These are phyloP conservation scores for Xylariales sp. DNA, from an alignment of 2,329 filamentous ascomycete species.

Conservation along the genomic window DNA sequence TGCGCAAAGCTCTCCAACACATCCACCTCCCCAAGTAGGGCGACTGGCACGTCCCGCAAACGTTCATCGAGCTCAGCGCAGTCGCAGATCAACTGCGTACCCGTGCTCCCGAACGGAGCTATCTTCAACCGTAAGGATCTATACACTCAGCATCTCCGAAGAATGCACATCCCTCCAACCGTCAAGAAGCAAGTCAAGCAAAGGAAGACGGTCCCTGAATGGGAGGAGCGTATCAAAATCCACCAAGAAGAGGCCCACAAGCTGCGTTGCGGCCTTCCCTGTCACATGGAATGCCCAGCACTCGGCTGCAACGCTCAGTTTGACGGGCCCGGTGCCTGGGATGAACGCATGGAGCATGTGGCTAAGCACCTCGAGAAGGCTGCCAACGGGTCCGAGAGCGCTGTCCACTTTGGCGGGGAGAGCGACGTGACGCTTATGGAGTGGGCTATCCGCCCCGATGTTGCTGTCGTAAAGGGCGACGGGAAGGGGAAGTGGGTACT, in stretches of 20 bases:
- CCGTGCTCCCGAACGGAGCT: slow-evolving; percentile 45
- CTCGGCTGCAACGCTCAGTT: slow-evolving; percentile 57
- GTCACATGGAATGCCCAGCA: slow-evolving; percentile 56
- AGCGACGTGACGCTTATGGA: slow-evolving; percentile 23
- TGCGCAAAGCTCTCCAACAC: slow-evolving; percentile 37
- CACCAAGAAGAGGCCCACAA: slow-evolving; percentile 57
- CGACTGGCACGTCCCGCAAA: slow-evolving; percentile 13
- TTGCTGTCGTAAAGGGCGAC: slow-evolving; percentile 22
- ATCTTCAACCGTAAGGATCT: slow-evolving; percentile 89
- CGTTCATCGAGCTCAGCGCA: slow-evolving; percentile 13
- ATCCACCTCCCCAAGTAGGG: slow-evolving; percentile 6
- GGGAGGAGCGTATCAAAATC: slow-evolving; percentile 50
- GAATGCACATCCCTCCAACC: slow-evolving; percentile 67
- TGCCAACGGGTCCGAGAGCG: slow-evolving; percentile 27
- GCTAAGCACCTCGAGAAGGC: slow-evolving; percentile 69
- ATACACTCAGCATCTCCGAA: slow-evolving; percentile 80
- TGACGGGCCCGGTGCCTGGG: slow-evolving; percentile 63
- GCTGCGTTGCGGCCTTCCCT: slow-evolving; percentile 57
- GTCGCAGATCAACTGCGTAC: slow-evolving; percentile 8
- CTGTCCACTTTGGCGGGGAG: slow-evolving; percentile 22
- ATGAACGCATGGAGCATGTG: slow-evolving; percentile 82
- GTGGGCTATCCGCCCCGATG: slow-evolving; percentile 25
- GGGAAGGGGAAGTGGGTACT: slow-evolving; percentile 22
- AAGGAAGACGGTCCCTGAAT: slow-evolving; percentile 31
- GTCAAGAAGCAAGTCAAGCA: slow-evolving; percentile 33